Base-by-base conservation (phyloP, 23 red algal species). In the Cyanidioschyzon merolae region DNA sequence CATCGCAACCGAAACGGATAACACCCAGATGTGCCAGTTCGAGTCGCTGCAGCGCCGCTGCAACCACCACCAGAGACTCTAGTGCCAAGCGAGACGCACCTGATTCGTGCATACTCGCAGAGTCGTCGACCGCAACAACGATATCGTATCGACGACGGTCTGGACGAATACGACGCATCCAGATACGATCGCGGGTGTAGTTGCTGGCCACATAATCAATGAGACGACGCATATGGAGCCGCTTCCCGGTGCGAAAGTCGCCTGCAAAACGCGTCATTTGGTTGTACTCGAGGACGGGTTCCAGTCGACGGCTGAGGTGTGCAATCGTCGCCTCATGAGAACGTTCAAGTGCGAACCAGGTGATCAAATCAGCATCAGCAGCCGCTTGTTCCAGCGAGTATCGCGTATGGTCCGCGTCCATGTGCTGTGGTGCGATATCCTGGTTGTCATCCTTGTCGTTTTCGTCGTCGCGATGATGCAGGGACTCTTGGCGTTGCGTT, bases 191-290 rank as follows among this genome's bases (percentile, higher is more conserved):
- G 29, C 68, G 83, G 40, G 84, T 84, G 57, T 86, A 98, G 40
- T 91, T 82, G 0, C 87, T 90, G 25, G 94, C 94, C 25, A 92
- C 80, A 58, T 88, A 98, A 71, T 98, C 94, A 21, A 98, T 89
- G 7, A 98, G 88, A 57, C 82, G 85, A 40, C 87, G 79, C 83
- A 98, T 98, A 59, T 82, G 82, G 41, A 98, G 79, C 1, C 94
- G 86, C 54, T 98, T 98, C 37, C 94, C 94, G 57, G 88, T 98
- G 18, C 88, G 78, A 77, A 83, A 98, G 40, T 76, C 87, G 57
- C 94, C 94, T 0, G 45, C 88, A 3, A 98, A 85, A 36, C 87
- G 75, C 32, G 84, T 68, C 30, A 82, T 75, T 37, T 83, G 31
- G 7, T 85, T 91, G 0, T 88, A 85, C 75, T 91, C 88, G 2